A percentile compares a stretch with the other conserved stretches of the same genome.
phyloP scores from a whole-genome alignment of 371 early-diverging fungal species.

The Lichtheimia ornata region DNA sequence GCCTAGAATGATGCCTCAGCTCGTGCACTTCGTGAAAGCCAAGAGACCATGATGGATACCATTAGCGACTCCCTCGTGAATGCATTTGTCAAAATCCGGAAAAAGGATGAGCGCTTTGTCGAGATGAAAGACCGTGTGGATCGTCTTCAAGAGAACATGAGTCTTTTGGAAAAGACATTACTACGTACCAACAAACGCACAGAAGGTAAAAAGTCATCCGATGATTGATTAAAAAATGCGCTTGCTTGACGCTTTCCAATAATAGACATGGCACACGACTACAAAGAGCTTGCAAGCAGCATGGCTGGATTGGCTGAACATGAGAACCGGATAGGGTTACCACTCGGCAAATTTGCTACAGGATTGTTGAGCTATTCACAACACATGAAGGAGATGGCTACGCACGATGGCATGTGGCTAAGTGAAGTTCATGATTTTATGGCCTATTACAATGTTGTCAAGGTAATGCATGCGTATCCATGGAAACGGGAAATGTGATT shows the following conservation, averaged over 20 bases:
- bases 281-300: conserved; percentile 76
- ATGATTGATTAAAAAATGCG: neutral
- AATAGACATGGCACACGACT: conserved; percentile 74
- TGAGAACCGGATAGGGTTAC: conserved; percentile 75
- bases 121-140: conserved; percentile 79
- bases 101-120: conserved; percentile 83
- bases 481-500: neutral
- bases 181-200: conserved; percentile 76
- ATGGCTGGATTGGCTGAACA: conserved; percentile 75
- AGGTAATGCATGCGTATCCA: conserved; percentile 44
- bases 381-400: conserved; percentile 63
- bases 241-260: neutral
- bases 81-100: conserved; percentile 88
- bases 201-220: conserved; percentile 43
- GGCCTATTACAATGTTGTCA: conserved; percentile 83
- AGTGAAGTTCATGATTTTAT: conserved; percentile 84
- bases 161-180: conserved; percentile 75
- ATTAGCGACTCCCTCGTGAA: conserved; percentile 89
- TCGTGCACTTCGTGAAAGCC: conserved; percentile 49
- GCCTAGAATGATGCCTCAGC: conserved; percentile 55
- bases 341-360: conserved; percentile 66
- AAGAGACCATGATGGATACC: conserved; percentile 79
- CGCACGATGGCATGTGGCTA: conserved; percentile 70
- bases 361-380: conserved; percentile 62
- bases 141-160: conserved; percentile 83